These are phyloP conservation scores for Drosera spatulata DNA, from an alignment of 179 eudicot genomes.

Conservation along the genomic window DNA sequence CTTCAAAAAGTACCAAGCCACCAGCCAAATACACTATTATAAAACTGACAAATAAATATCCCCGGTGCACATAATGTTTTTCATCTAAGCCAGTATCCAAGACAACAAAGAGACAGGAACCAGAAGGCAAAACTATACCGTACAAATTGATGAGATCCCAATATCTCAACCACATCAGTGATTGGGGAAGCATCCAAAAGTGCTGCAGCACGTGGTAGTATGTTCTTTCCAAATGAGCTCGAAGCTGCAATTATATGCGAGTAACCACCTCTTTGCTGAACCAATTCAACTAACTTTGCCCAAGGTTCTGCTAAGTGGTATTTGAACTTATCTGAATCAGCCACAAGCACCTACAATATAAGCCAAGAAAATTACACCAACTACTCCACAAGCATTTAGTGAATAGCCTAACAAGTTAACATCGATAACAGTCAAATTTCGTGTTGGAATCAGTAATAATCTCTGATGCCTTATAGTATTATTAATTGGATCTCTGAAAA, in stretches of 20 bases:
- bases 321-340: conserved; percentile 73
- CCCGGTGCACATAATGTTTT: neutral
- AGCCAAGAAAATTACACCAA: neutral
- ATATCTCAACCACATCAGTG: conserved; percentile 64
- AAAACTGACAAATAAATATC: neutral
- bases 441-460: too few relatives aligned
- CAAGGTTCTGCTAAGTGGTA: conserved; percentile 88
- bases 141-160: conserved; percentile 61
- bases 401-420: too few relatives aligned
- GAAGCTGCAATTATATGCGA: conserved; percentile 77
- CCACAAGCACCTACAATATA: conserved; percentile 57
- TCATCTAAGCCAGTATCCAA: neutral
- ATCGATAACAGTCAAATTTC: too few relatives aligned
- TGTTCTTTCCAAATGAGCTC: conserved; percentile 87
- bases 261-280: conserved; percentile 60
- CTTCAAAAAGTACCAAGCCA: too few relatives aligned
- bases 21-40: neutral
- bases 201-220: conserved; percentile 93
- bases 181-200: conserved; percentile 92
- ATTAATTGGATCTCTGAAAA: too few relatives aligned
- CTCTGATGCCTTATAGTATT: too few relatives aligned
- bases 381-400: too few relatives aligned
- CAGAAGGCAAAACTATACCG: conserved; percentile 28
- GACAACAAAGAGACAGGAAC: neutral
- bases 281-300: conserved; percentile 63